Evolutionary conservation across 345 rosid species (phyloP), one percentile per base, ranked within the genome.

Genomic region (Acer negundo): DNA sequence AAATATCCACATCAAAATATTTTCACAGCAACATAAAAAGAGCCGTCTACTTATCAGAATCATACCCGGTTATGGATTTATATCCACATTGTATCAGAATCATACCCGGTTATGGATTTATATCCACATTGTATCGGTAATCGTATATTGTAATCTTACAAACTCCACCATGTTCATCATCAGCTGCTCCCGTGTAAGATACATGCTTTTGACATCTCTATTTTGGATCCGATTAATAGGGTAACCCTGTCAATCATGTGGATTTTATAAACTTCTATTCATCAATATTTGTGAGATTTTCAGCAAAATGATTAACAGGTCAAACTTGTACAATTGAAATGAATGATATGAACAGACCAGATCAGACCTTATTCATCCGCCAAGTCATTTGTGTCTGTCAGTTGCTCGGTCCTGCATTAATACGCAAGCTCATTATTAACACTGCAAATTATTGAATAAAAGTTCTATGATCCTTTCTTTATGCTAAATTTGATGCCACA

Each of bases 401-500:
- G 77, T 23, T 85, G 90, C 42, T 85, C 89, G 10, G 86, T 77
- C 89, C 92, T 89, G 92, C 71, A 81, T 2, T 51, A 55, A 56
- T 7, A 65, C 7, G 6, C 35, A 75, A 35, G 61, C 49, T 65
- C 20, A 22, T 65, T 13, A 65, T 63, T 3, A 35, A n/a, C 12
- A 65, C 4, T 11, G 19, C 63, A 49, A 62, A 64, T 65, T 20
- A 62, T n/a, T 3, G n/a, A 40, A 38, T 8, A 1, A 31, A 72
- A n/a, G 47, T 59, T 13, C 1, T 6, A 20, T 17, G 42, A 3
- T 62, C 23, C 68, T 24, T 42, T 44, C 40, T 42, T 42, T 62
- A 35, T 73, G 46, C 24, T 13, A 40, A 6, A 61, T 42, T 59
- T 59, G n/a, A 59, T 38, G 38, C 13, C 13, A 12, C 11, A 16